A percentile compares a stretch with the other conserved stretches of the same genome.
phyloP scores from a whole-genome alignment of 139 green algal genomes.

The Coccomyxa sp. region DNA sequence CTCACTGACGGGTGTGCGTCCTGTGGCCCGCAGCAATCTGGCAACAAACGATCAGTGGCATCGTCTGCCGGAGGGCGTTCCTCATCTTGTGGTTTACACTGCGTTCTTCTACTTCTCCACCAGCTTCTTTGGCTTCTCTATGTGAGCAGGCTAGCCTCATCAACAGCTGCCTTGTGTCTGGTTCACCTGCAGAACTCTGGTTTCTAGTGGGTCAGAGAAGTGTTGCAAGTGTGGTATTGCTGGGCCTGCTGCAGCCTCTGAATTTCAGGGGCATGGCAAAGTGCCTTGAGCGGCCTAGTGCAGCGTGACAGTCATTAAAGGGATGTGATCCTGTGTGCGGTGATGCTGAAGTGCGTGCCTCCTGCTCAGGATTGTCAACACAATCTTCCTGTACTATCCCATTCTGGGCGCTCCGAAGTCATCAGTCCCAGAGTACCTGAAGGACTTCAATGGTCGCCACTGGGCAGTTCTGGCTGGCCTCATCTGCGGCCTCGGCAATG shows the following conservation, averaged over 20 bases:
- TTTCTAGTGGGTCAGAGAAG: too few species aligned
- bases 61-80: slow-evolving; percentile 12
- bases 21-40: not conserved
- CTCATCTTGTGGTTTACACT: slow-evolving; percentile 29
- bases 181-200: too few species aligned
- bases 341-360: not conserved
- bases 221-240: too few species aligned
- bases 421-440: slow-evolving; percentile 6
- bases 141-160: not conserved
- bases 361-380: slow-evolving; percentile 10
- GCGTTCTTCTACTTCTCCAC: slow-evolving; percentile 37
- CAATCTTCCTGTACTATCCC: slow-evolving; percentile 21
- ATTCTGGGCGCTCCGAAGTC: slow-evolving; percentile 21
- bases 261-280: too few species aligned
- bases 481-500: slow-evolving; percentile 31
- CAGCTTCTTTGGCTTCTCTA: slow-evolving; percentile 11
- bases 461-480: slow-evolving; percentile 23
- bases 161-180: too few species aligned
- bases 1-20: not conserved
- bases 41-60: slow-evolving; percentile 27
- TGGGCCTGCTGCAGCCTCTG: too few species aligned
- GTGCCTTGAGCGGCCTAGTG: too few species aligned
- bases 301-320: too few species aligned
- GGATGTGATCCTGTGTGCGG: too few species aligned
- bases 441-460: slow-evolving; percentile 15